Conservation (phyloP, 2,329 filamentous ascomycete species). For the Curvularia spicifera region DNA sequence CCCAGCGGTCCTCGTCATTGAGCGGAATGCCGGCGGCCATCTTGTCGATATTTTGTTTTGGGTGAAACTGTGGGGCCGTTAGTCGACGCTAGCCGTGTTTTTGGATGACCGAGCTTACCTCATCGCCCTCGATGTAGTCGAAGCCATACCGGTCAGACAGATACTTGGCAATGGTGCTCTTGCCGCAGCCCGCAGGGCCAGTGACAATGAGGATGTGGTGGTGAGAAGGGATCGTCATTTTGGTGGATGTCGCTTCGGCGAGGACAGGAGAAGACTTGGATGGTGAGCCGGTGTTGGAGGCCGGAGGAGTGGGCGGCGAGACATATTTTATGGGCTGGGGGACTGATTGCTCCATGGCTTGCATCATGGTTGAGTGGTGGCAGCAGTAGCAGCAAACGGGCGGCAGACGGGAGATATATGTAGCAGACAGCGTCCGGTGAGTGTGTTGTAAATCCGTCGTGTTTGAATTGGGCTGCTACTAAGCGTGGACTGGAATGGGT, state of each 20-base stretch:
- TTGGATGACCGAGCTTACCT: slow-evolving; percentile 43
- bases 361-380: slow-evolving; percentile 39
- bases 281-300: slow-evolving; percentile 37
- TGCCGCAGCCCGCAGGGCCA: slow-evolving; percentile 61
- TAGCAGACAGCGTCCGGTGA: background rate
- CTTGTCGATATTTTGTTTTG: slow-evolving; percentile 69
- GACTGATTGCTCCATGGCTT: slow-evolving; percentile 42
- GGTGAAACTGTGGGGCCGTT: slow-evolving; percentile 53
- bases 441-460: slow-evolving; percentile 10
- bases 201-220: slow-evolving; percentile 61
- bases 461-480: slow-evolving; percentile 17
- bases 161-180: slow-evolving; percentile 59
- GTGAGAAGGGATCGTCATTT: slow-evolving; percentile 46
- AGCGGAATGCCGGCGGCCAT: slow-evolving; percentile 85
- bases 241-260: slow-evolving; percentile 20
- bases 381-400: slow-evolving; percentile 5
- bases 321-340: slow-evolving; percentile 40
- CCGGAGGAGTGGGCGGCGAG: slow-evolving; percentile 38
- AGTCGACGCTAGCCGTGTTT: background rate
- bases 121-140: slow-evolving; percentile 60
- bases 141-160: slow-evolving; percentile 53
- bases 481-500: slow-evolving; percentile 12
- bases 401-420: slow-evolving; percentile 1
- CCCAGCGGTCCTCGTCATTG: slow-evolving; percentile 94
- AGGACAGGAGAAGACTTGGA: slow-evolving; percentile 28